These are phyloP conservation scores for Pelargonium myrrhifolium DNA, from an alignment of 441 rosid species.

Conservation along the genomic window DNA sequence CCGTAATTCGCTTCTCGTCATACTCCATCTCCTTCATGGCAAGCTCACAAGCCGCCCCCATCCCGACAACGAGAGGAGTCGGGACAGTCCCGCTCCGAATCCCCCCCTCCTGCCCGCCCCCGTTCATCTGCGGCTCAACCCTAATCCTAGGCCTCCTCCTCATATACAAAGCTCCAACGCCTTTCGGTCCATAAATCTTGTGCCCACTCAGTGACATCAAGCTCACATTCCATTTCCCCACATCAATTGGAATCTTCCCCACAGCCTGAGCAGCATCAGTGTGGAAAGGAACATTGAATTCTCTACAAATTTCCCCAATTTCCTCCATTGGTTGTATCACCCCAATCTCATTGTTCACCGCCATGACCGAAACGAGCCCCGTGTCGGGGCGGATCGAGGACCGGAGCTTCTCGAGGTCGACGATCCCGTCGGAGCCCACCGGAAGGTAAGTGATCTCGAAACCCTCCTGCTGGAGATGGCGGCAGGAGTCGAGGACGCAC, in stretches of 20 bases:
- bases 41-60: conserved; percentile 85
- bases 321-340: conserved; percentile 93
- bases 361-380: conserved; percentile 87
- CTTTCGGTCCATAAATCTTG: conserved; percentile 86
- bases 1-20: conserved; percentile 56
- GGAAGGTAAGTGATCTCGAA: conserved; percentile 79
- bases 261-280: conserved; percentile 93
- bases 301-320: conserved; percentile 78
- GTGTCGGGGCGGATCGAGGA: conserved; percentile 69
- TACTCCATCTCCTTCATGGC: conserved; percentile 86
- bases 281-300: conserved; percentile 71
- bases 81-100: conserved; percentile 87
- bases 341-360: conserved; percentile 94
- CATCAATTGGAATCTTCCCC: conserved; percentile 85
- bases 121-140: conserved; percentile 84
- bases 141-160: conserved; percentile 76
- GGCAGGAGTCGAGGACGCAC: conserved; percentile 85
- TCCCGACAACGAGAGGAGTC: conserved; percentile 75
- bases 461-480: conserved; percentile 92
- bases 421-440: conserved; percentile 59
- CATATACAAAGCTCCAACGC: conserved; percentile 82
- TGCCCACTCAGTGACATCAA: conserved; percentile 94
- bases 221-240: conserved; percentile 80
- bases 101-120: conserved; percentile 99
- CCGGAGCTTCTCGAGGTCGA: conserved; percentile 56